Evolutionary conservation across 352 stramenopile genomes (phyloP).

Genomic region (Pythium sp.): DNA sequence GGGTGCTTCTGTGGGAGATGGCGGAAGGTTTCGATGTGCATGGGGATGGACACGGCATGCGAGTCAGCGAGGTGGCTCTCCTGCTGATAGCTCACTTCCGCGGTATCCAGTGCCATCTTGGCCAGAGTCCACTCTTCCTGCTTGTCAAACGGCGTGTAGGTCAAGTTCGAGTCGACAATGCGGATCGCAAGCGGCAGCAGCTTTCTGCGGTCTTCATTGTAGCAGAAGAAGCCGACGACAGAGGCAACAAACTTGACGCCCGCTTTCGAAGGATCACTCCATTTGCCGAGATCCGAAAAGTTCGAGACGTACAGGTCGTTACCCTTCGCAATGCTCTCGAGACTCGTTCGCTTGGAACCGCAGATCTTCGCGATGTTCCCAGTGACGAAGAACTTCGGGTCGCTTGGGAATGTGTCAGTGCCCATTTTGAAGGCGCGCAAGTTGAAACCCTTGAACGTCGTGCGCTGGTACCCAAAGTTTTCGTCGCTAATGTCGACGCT

Average conservation of each 20-base stretch:
- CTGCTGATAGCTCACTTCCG: conserved; percentile 16
- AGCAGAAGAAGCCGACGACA: conserved; percentile 43
- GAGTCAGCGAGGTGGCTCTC: neutral
- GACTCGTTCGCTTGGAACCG: conserved; percentile 18
- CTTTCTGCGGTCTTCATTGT: conserved; percentile 20
- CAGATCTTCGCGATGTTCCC: conserved; percentile 32
- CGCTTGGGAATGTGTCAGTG: conserved; percentile 13
- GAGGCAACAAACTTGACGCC: conserved; percentile 38
- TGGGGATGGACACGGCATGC: neutral
- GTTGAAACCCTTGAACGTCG: conserved; percentile 47
- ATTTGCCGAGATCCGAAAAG: conserved; percentile 31
- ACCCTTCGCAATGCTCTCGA: neutral
- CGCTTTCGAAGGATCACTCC: conserved; percentile 19
- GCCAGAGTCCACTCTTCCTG: conserved; percentile 14
- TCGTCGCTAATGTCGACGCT: conserved; percentile 35
- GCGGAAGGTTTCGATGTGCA: conserved; percentile 25
- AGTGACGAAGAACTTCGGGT: conserved; percentile 22
- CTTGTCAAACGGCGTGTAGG: conserved; percentile 45
- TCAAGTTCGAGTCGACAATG: conserved; percentile 35
- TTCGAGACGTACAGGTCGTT: conserved; percentile 39
- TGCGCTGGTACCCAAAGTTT: conserved; percentile 36
- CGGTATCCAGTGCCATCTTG: conserved; percentile 42
- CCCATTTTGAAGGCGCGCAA: conserved; percentile 21
- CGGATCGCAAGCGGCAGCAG: conserved; percentile 44
- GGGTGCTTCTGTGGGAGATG: conserved; percentile 28